Base-by-base conservation (phyloP, 352 stramenopile genomes). In the Phytophthora hybrid region DNA sequence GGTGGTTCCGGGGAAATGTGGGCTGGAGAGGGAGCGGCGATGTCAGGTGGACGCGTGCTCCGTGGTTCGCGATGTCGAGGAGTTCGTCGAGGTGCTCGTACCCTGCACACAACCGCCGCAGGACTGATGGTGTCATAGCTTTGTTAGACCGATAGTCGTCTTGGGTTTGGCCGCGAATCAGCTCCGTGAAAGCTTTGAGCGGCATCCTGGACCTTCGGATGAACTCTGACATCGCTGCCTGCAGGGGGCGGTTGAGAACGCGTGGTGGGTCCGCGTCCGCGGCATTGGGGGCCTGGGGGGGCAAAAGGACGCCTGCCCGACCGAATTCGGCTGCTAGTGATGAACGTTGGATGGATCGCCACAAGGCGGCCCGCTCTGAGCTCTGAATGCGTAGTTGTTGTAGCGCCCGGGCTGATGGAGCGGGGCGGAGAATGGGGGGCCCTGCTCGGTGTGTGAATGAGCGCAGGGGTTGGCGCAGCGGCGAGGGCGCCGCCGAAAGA, bases 81-180 rank as follows among this genome's bases (percentile, higher is more conserved):
- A 41, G 0, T 14, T 41, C 34, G 34, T 41, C 9, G 34, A 16
- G 34, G 34, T 14, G 34, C 34, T 41, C 34, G 34, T 41, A 41
- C 34, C 34, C 34, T 41, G 34, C 34, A 41, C 34, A 41, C 34
- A 41, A 41, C 3, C 11, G 3, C 1, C 29, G 16, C 37, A 57
- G 39, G 6, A 29, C 6, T 0, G 7, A 18, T 7, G 53, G 39
- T 5, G 34, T 19, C 13, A 63, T 19, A 0, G 39, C 8, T 47
- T 69, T 69, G 49, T 63, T 69, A 0, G 63, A 52, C 16, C 39
- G 52, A 29, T 63, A 57, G 14, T 57, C 53, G 18, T 26, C 5
- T 5, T 3, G 0, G 3, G 19, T 67, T 14, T 66, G 59, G 0
- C 59, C 44, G 6, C 59, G 59, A 10, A 66, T 21, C 4, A 67